Evolutionary conservation across 441 rosid genomes (phyloP).

Genomic region (Eruca vesicaria): DNA sequence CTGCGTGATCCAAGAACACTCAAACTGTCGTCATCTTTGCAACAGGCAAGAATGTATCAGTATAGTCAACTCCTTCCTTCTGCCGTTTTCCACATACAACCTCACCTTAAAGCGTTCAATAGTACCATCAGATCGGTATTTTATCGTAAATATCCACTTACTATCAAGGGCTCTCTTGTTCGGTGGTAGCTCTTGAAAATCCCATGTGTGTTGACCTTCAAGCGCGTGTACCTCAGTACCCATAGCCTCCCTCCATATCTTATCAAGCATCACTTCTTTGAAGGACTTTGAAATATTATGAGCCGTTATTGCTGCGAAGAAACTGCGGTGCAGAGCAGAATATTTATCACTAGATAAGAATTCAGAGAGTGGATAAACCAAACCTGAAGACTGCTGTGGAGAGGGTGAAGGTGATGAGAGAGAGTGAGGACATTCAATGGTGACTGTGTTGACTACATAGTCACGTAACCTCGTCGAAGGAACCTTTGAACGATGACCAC

Average conservation of each 20-base stretch:
- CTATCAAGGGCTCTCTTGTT: neutral
- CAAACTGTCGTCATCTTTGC: neutral
- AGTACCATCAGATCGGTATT: neutral
- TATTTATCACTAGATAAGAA: neutral
- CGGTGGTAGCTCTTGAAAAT: neutral
- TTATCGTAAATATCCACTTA: neutral
- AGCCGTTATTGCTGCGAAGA: neutral
- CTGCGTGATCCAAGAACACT: neutral
- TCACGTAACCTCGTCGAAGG: neutral
- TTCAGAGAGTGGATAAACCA: neutral
- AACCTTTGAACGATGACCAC: neutral
- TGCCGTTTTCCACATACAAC: neutral
- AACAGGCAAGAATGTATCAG: neutral
- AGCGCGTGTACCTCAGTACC: neutral
- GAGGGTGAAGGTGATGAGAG: neutral
- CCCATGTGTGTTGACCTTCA: neutral
- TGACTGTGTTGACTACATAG: neutral
- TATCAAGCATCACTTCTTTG: neutral
- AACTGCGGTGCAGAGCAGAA: neutral
- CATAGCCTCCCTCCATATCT: neutral
- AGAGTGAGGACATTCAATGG: neutral
- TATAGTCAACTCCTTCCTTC: neutral
- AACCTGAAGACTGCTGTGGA: neutral
- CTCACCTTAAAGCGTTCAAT: neutral
- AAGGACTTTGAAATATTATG: neutral